phyloP scores from a whole-genome alignment of 768 basidiomycete genomes.

The Hygrocybe coccinea region DNA sequence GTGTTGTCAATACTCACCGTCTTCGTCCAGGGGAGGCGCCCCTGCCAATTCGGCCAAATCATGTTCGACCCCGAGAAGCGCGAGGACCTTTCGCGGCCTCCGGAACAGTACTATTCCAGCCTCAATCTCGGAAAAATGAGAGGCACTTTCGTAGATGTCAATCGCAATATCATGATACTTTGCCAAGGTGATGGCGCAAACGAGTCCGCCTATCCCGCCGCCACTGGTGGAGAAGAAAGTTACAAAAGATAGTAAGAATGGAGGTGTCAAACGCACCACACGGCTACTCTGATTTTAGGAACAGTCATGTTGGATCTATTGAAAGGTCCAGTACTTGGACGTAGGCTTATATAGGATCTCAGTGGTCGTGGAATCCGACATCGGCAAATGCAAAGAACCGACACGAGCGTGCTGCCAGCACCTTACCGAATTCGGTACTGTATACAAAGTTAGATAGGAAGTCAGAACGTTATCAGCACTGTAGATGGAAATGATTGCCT shows the following conservation, averaged over 20 bases:
- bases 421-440: too few relatives aligned
- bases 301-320: background rate
- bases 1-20: too few relatives aligned
- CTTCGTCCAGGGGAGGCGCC: slow-evolving; percentile 22
- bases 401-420: too few relatives aligned
- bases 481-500: too few relatives aligned
- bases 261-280: slow-evolving; percentile 4
- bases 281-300: slow-evolving; percentile 11
- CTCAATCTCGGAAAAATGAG: slow-evolving; percentile 39
- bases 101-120: slow-evolving; percentile 43
- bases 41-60: slow-evolving; percentile 25
- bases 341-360: too few relatives aligned
- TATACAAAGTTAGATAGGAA: too few relatives aligned
- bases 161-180: slow-evolving; percentile 37
- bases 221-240: slow-evolving; percentile 18
- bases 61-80: slow-evolving; percentile 36
- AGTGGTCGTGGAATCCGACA: too few relatives aligned
- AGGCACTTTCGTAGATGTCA: slow-evolving; percentile 42
- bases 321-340: too few relatives aligned
- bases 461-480: too few relatives aligned
- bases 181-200: slow-evolving; percentile 24
- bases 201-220: slow-evolving; percentile 32
- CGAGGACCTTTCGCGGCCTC: slow-evolving; percentile 40
- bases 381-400: too few relatives aligned
- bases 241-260: background rate